These are phyloP conservation scores for Saccharum hybrid DNA, from an alignment of 202 grass and related monocot genomes.

Conservation along the genomic window DNA sequence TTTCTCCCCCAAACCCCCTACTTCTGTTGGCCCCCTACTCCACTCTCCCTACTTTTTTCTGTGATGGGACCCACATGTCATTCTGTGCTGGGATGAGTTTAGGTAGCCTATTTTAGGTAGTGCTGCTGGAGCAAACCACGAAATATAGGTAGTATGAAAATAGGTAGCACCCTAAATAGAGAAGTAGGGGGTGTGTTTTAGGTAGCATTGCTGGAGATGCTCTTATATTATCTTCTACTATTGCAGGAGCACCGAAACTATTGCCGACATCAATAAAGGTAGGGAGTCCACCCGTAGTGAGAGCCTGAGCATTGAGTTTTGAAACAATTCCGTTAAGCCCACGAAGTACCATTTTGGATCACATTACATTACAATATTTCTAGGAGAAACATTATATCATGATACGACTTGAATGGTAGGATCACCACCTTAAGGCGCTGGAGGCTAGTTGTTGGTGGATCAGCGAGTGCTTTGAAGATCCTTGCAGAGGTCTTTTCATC, in stretches of 20 bases:
- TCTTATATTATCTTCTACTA: slow-evolving; percentile 97
- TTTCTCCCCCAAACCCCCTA: too few relatives aligned
- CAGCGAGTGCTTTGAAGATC: slow-evolving; percentile 94
- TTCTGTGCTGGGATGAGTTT: too few relatives aligned
- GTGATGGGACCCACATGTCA: too few relatives aligned
- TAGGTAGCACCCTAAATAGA: too few relatives aligned
- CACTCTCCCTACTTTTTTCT: too few relatives aligned
- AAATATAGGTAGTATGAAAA: too few relatives aligned
- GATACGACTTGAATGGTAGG: not conserved
- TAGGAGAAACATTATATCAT: not conserved
- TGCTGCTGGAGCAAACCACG: too few relatives aligned
- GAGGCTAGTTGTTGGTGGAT: slow-evolving; percentile 93
- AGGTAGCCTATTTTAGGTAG: too few relatives aligned
- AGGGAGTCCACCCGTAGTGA: slow-evolving; percentile 91
- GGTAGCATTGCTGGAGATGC: too few relatives aligned
- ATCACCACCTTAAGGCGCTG: slow-evolving; percentile 92
- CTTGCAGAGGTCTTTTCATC: slow-evolving; percentile 65
- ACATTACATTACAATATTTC: slow-evolving; percentile 1
- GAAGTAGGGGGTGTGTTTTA: too few relatives aligned
- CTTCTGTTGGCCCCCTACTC: too few relatives aligned
- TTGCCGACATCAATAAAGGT: slow-evolving; percentile 98
- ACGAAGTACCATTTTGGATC: slow-evolving; percentile 21
- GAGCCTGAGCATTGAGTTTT: slow-evolving; percentile 55
- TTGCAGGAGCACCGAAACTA: slow-evolving; percentile 93
- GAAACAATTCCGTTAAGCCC: slow-evolving; percentile 11